phyloP scores from a whole-genome alignment of 352 stramenopile genomes.

The Phytophthora quininea region DNA sequence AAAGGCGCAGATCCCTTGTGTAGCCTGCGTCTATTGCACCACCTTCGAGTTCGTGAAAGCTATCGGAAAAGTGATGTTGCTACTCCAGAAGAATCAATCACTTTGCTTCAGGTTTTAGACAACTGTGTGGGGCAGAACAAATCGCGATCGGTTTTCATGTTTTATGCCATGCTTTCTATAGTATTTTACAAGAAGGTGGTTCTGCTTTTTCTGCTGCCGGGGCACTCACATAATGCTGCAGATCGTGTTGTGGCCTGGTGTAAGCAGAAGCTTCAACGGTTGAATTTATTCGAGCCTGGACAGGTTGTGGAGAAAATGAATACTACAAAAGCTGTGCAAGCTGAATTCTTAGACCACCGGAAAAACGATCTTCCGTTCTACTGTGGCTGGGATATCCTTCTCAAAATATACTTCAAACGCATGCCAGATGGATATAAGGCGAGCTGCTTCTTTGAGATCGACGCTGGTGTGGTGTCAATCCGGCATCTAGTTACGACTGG shows the following conservation, averaged over 20 bases:
- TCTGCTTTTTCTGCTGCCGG: slow-evolving; percentile 8
- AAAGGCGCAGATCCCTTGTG: slow-evolving; percentile 7
- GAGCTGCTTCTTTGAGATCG: slow-evolving; percentile 19
- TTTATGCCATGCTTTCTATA: slow-evolving; percentile 15
- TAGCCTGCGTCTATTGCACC: slow-evolving; percentile 5
- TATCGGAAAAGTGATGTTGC: background rate
- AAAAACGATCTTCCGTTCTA: slow-evolving; percentile 9
- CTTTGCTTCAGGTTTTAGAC: slow-evolving; percentile 2
- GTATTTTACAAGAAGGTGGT: slow-evolving; percentile 16
- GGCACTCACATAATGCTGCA: slow-evolving; percentile 10
- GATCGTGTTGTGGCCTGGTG: slow-evolving; percentile 9
- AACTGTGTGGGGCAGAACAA: slow-evolving; percentile 21
- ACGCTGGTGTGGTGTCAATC: slow-evolving; percentile 3
- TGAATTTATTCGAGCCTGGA: slow-evolving; percentile 6
- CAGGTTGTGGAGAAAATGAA: slow-evolving; percentile 5
- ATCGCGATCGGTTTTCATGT: slow-evolving; percentile 10
- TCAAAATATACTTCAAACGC: slow-evolving; percentile 2
- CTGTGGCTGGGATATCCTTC: slow-evolving; percentile 4
- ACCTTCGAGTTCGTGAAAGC: background rate
- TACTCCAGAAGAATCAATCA: background rate
- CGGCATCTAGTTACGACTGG: slow-evolving; percentile 5
- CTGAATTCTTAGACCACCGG: slow-evolving; percentile 4
- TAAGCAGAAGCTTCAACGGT: background rate
- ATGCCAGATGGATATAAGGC: slow-evolving; percentile 2
- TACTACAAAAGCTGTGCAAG: background rate